These are phyloP conservation scores for Apiospora malaysiana DNA, from an alignment of 2,329 filamentous ascomycete genomes.

Conservation along the genomic window DNA sequence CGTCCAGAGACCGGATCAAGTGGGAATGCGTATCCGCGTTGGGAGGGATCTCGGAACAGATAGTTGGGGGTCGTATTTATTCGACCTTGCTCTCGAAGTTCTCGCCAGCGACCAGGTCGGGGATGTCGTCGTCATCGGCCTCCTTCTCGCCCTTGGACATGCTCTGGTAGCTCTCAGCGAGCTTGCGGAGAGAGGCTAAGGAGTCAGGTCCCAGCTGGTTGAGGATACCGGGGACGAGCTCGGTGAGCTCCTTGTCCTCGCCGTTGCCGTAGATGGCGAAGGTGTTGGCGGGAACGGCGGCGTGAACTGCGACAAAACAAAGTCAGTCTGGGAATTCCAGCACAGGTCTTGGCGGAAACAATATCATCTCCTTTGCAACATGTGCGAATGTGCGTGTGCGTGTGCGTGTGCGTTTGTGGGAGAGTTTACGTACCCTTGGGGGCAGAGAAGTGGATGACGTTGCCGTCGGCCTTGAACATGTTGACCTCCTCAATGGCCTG, in stretches of 20 bases:
- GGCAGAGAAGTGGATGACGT: constrained; percentile 98
- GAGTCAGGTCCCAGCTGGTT: constrained; percentile 99
- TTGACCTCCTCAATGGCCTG: constrained; percentile 99
- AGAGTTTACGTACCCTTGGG: constrained; percentile 79
- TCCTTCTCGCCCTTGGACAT: constrained; percentile 93
- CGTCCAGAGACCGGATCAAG: constrained; percentile 15
- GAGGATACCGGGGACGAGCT: constrained; percentile 98
- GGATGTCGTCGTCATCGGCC: constrained; percentile 89
- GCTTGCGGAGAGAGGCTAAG: constrained; percentile 94
- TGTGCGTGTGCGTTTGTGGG: background rate
- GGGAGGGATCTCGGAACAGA: constrained; percentile 17
- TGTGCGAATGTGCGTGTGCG: background rate
- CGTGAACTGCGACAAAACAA: constrained; percentile 72
- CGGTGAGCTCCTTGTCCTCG: constrained; percentile 99
- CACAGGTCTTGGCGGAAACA: background rate
- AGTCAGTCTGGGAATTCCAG: background rate
- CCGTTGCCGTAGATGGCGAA: constrained; percentile 99
- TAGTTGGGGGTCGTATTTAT: constrained; percentile 58
- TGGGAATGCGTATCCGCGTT: constrained; percentile 18
- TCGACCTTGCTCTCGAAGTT: constrained; percentile 99
- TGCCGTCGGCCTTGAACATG: constrained; percentile 99
- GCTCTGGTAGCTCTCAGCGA: constrained; percentile 99
- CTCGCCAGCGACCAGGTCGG: constrained; percentile 94
- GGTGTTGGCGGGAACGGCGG: constrained; percentile 96
- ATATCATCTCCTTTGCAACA: background rate